Base-by-base conservation (phyloP, 352 stramenopile genomes). In the Phytophthora lateralis region DNA sequence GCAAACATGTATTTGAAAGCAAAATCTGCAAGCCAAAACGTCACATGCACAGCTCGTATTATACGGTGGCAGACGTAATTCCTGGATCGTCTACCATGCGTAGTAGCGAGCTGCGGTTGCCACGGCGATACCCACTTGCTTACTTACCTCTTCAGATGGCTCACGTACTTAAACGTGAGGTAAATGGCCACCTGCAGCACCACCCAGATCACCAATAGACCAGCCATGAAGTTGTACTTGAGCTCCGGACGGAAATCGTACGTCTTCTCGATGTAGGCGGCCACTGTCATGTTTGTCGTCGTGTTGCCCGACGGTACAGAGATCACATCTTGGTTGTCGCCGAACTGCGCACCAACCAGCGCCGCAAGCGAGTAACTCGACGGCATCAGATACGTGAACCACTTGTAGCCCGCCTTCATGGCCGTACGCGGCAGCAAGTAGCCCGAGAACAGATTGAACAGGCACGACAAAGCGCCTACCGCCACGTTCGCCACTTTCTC, bases 401-500 rank as follows among this genome's bases (percentile, higher is more conserved):
- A 88, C 71, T 83, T 80, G 73, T 88, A 88, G 26, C 69, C 82
- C 0, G 9, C 27, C 27, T 32, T 32, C 27, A 32, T 32, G 27
- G 67, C 7, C 7, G 73, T 57, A 49, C 66, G 73, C 7, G 78
- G 78, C n/a, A 85, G 37, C 32, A 88, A 47, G 66, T 77, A 88
- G 17, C 78, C 78, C 0, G 59, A 65, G 56, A 89, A 89, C 55
- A 87, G 34, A 66, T 88, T 90, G 60, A 90, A 80, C 41, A 88
- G 43, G 49, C 71, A 84, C 46, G 80, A 90, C 2, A 90, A 38
- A 0, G 78, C 80, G 48, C 80, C 80, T 15, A 90, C 80, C 6
- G 80, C 80, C 6, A 90, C 80, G 58, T 88, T 89, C 26, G 77
- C 80, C 35, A 89, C 80, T 75, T 89, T 89, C 52, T 73, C 60